phyloP scores from a whole-genome alignment of 2,329 filamentous ascomycete species.

The Neofusicoccum cordaticola region DNA sequence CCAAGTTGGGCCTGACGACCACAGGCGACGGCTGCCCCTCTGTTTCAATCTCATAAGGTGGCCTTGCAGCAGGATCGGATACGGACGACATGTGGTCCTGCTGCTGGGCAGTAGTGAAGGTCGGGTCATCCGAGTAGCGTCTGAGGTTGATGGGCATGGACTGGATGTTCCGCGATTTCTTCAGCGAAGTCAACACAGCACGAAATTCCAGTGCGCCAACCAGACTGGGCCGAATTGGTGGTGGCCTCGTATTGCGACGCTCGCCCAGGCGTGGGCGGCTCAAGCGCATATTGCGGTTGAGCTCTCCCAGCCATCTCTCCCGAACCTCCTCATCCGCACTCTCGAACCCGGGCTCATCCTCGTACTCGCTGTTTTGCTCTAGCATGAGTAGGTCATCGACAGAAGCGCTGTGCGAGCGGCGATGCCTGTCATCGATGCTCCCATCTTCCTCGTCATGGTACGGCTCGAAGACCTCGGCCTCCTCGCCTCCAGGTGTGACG shows the following conservation, averaged over 20 bases:
- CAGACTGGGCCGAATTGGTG: constrained; percentile 83
- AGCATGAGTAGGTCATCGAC: constrained; percentile 62
- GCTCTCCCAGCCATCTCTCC: constrained; percentile 68
- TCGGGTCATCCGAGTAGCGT: constrained; percentile 65
- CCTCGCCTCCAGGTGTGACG: constrained; percentile 59
- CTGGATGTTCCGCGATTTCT: constrained; percentile 74
- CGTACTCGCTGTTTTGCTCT: constrained; percentile 56
- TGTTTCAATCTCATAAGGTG: constrained; percentile 33
- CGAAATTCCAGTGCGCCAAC: constrained; percentile 92
- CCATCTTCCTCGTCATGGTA: constrained; percentile 46
- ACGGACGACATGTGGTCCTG: constrained; percentile 46
- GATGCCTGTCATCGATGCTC: constrained; percentile 40
- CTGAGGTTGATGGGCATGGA: constrained; percentile 66
- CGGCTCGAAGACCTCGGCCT: constrained; percentile 54
- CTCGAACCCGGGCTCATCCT: constrained; percentile 57
- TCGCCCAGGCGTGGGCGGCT: constrained; percentile 62
- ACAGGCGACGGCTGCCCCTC: constrained; percentile 21
- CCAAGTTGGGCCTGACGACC: constrained; percentile 25
- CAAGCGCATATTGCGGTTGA: constrained; percentile 90
- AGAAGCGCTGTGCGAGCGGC: constrained; percentile 37
- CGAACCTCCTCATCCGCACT: constrained; percentile 64
- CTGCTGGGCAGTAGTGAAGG: constrained; percentile 44
- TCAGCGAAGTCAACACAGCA: constrained; percentile 81
- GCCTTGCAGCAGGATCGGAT: constrained; percentile 46
- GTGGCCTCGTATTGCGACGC: constrained; percentile 69